Evolutionary conservation across 2,329 filamentous ascomycete species (phyloP).

Genomic region (Aspergillus flavus): DNA sequence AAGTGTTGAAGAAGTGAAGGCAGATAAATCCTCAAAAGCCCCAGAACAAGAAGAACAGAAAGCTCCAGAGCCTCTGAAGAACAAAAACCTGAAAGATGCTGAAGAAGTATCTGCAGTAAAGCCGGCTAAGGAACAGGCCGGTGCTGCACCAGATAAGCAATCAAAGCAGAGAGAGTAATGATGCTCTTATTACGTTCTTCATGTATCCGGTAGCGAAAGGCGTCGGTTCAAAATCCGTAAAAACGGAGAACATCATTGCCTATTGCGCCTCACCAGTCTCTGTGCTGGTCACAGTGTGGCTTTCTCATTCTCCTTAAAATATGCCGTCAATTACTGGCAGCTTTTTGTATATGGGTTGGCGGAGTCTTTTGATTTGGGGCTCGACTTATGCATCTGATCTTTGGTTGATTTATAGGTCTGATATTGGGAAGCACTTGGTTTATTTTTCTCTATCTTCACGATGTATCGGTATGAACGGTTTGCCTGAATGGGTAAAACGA

Average conservation of each 20-base stretch:
- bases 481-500: background rate
- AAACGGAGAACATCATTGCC: background rate
- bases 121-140: slow-evolving; percentile 19
- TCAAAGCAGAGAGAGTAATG: slow-evolving; percentile 1
- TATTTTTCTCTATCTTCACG: background rate
- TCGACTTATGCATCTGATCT: slow-evolving; percentile 11
- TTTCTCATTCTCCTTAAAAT: slow-evolving; percentile 10
- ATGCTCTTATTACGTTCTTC: background rate
- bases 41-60: slow-evolving; percentile 53
- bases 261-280: slow-evolving; percentile 2
- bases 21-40: slow-evolving; percentile 52
- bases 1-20: slow-evolving; percentile 24
- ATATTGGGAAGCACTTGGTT: slow-evolving; percentile 5
- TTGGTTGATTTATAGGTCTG: slow-evolving; percentile 4
- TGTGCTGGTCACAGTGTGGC: slow-evolving; percentile 26
- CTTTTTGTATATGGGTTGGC: slow-evolving; percentile 18
- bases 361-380: slow-evolving; percentile 12
- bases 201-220: background rate
- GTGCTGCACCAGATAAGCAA: slow-evolving; percentile 5
- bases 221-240: background rate
- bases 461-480: slow-evolving; percentile 11
- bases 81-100: slow-evolving; percentile 21
- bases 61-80: slow-evolving; percentile 6
- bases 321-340: slow-evolving; percentile 5
- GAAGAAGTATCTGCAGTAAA: slow-evolving; percentile 27